Evolutionary conservation across 139 green algal genomes (phyloP), one percentile per base, ranked within the genome.

Genomic region (Diplosphaera chodatii): DNA sequence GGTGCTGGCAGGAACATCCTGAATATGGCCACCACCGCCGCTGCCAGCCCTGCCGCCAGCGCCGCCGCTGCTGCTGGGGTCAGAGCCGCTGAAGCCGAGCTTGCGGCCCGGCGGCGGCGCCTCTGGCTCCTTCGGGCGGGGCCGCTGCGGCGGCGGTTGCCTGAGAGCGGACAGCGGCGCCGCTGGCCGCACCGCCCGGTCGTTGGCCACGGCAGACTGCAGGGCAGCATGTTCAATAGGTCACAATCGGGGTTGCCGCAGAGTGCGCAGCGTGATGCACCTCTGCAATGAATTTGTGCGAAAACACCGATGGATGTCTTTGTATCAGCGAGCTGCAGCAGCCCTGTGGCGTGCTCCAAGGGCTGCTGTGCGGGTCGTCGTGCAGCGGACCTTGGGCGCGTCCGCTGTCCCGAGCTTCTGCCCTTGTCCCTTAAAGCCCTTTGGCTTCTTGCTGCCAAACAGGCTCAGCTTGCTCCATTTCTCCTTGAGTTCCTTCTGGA

Each of bases 341-440:
- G n/a, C n/a, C n/a, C n/a, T n/a, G n/a, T n/a, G n/a, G n/a, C n/a
- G n/a, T n/a, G n/a, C n/a, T n/a, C n/a, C n/a, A n/a, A n/a, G n/a
- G n/a, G n/a, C n/a, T n/a, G n/a, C n/a, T n/a, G n/a, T n/a, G n/a
- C n/a, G n/a, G n/a, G n/a, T n/a, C n/a, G n/a, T n/a, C n/a, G n/a
- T n/a, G n/a, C n/a, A n/a, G n/a, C n/a, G n/a, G n/a, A 15, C 2
- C 56, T 69, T 41, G 16, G 37, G 5, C 18, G 33, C 20, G 8
- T 34, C 67, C 25, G 65, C 78, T 27, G 40, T 72, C 33, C 78
- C 78, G 1, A 83, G 59, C 28, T 55, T 48, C 4, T 80, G 68
- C 0, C 69, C 78, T 15, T 67, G 70, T 15, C 78, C 78, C n/a
- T 74, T 74, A 32, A 83, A 83, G 23, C 21, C 64, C 29, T 76